Conservation (phyloP, 345 rosid species). For the Citrus australasica region DNA sequence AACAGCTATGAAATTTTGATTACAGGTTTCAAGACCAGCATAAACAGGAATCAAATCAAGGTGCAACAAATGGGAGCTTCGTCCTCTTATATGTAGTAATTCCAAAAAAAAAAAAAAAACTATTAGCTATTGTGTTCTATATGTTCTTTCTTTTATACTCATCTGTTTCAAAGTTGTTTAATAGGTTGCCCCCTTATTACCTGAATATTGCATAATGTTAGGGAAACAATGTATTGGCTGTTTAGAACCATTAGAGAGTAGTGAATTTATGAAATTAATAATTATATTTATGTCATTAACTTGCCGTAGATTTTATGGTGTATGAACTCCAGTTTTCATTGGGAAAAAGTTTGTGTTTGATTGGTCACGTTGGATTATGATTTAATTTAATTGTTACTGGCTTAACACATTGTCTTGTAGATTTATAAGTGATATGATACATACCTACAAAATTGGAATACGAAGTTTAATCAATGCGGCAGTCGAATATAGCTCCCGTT, state of each 20-base stretch:
- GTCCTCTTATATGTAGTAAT: constrained; percentile 21
- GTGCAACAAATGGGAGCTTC: constrained; percentile 28
- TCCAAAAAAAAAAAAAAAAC: constrained; percentile 17
- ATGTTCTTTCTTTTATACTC: constrained; percentile 8
- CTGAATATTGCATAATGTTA: constrained; percentile 14
- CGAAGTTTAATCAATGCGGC: too few relatives aligned
- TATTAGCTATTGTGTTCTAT: constrained; percentile 21
- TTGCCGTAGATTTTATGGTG: neutral
- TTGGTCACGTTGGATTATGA: neutral
- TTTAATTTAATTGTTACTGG: too few relatives aligned
- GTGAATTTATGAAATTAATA: constrained; percentile 1
- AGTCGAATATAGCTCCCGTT: too few relatives aligned
- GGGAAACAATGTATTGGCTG: constrained; percentile 4
- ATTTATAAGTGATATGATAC: too few relatives aligned
- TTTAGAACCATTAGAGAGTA: constrained; percentile 6
- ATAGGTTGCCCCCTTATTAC: constrained; percentile 24
- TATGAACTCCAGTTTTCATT: neutral
- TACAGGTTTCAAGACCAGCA: constrained; percentile 78
- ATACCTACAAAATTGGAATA: too few relatives aligned
- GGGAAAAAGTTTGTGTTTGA: neutral
- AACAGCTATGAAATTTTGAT: constrained; percentile 17
- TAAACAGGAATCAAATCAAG: constrained; percentile 34
- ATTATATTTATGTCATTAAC: neutral
- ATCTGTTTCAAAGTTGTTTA: constrained; percentile 14
- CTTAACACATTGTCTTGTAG: too few relatives aligned